phyloP scores from a whole-genome alignment of 1,284 basidiomycete genomes.

The Cutaneotrichosporon mucoides region DNA sequence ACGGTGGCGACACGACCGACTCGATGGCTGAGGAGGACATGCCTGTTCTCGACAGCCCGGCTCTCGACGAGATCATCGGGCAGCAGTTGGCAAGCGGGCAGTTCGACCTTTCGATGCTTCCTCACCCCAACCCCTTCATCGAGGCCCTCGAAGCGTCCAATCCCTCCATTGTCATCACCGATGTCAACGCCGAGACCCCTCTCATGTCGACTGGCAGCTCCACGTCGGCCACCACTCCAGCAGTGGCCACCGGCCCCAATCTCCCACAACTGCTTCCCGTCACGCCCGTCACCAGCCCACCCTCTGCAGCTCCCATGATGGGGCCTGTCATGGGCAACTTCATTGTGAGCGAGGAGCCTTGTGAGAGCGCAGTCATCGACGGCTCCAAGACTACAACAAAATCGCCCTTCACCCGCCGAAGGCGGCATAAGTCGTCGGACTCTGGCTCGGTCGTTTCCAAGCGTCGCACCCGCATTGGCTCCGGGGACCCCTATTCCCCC shows the following conservation, averaged over 20 bases:
- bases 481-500: conserved; percentile 29
- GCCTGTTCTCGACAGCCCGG: conserved; percentile 44
- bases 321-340: conserved; percentile 42
- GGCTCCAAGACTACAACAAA: conserved; percentile 41
- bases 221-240: neutral
- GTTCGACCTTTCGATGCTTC: conserved; percentile 2
- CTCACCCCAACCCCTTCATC: conserved; percentile 3
- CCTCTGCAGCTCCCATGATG: neutral
- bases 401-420: conserved; percentile 43
- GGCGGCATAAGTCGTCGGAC: conserved; percentile 27
- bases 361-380: conserved; percentile 44
- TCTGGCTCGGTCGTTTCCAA: conserved; percentile 26
- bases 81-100: conserved; percentile 20
- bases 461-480: conserved; percentile 21
- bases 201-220: conserved; percentile 26
- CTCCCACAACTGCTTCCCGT: conserved; percentile 2
- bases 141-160: conserved; percentile 1
- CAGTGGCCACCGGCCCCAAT: neutral
- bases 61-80: conserved; percentile 39
- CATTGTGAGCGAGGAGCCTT: conserved; percentile 33
- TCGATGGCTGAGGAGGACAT: conserved; percentile 49
- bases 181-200: conserved; percentile 18
- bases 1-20: conserved; percentile 45
- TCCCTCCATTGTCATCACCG: conserved; percentile 29
- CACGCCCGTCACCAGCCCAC: conserved; percentile 9